These are phyloP conservation scores for Penicillium bovifimosum DNA, from an alignment of 495 filamentous ascomycete species.

Conservation along the genomic window DNA sequence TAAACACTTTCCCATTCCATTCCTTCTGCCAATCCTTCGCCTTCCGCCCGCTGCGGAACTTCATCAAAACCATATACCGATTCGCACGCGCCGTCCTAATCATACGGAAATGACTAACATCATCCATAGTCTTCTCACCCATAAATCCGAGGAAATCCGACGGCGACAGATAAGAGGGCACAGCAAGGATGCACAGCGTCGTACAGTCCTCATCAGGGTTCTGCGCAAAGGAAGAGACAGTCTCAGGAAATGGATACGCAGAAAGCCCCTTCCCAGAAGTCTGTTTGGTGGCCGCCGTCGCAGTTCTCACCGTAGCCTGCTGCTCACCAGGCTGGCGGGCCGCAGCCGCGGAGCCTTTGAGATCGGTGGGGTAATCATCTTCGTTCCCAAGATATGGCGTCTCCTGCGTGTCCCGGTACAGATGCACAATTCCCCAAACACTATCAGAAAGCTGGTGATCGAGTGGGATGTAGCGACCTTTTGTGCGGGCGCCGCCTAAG, in stretches of 20 bases:
- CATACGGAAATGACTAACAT: constrained; percentile 94
- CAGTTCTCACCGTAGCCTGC: background rate
- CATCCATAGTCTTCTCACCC: constrained; percentile 79
- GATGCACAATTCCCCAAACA: constrained; percentile 88
- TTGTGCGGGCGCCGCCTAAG: constrained; percentile 57
- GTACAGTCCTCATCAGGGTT: constrained; percentile 61
- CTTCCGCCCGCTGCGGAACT: constrained; percentile 70
- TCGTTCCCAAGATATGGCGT: constrained; percentile 45
- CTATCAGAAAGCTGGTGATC: constrained; percentile 73
- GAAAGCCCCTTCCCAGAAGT: background rate
- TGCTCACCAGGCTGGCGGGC: constrained; percentile 29
- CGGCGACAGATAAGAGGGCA: constrained; percentile 87
- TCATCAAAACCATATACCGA: constrained; percentile 96
- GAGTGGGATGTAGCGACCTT: constrained; percentile 71
- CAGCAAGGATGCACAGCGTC: constrained; percentile 90
- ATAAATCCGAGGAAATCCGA: constrained; percentile 90
- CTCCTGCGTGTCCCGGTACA: constrained; percentile 83
- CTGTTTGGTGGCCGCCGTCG: background rate
- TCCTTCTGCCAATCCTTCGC: constrained; percentile 76
- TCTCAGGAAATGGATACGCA: constrained; percentile 22
- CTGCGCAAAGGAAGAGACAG: constrained; percentile 11
- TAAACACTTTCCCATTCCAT: constrained; percentile 94
- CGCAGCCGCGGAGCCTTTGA: constrained; percentile 40
- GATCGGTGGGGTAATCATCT: constrained; percentile 37
- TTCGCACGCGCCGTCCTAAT: constrained; percentile 83